Base-by-base conservation (phyloP, 2,329 filamentous ascomycete species). In the Cryphonectria nitschkei region DNA sequence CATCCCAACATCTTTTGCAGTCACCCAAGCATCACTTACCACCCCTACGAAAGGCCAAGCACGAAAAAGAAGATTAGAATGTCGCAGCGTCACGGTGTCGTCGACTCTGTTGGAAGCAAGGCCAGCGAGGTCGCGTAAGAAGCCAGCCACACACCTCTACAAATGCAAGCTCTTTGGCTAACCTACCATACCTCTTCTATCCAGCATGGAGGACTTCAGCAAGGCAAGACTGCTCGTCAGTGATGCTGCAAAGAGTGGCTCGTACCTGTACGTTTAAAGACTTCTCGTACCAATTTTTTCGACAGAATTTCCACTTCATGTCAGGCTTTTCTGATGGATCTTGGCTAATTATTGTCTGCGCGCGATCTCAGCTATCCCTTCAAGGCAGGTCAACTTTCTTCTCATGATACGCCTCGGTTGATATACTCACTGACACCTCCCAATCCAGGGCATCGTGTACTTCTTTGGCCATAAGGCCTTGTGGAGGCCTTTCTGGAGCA, bases 171-270 rank as follows among this genome's bases (percentile, higher is more conserved):
- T 34, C 7, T 2, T 41, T 69, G 22, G 32, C 68, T 75, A 70
- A 76, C 70, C 67, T 72, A n/a, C 14, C 19, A 11, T 39, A 11
- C 37, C 8, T 19, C 22, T 16, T 58, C 26, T 39, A 56, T 73
- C 22, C 39, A 90, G 88, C 60, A 84, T 88, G 74, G 90, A 95
- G 74, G 95, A 98, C 78, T 90, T 90, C 70, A 85, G 88, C 72
- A 89, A 90, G 74, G 87, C 92, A 69, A 89, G 84, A 75, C 81
- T 81, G 22, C 84, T 94, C 52, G 85, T 93, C 58, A 82, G 86
- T 56, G 89, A 93, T 76, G 93, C 93, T 43, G 88, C 90, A 67
- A 89, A 86, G 76, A 97, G 94, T 74, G 89, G 90, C 65, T 89
- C 94, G 34, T 97, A 96, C 78, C 81, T 97, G 74, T 98, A 97